These are phyloP conservation scores for Cymbopogon citratus DNA, from an alignment of 176 grass and related monocot genomes.

Conservation along the genomic window DNA sequence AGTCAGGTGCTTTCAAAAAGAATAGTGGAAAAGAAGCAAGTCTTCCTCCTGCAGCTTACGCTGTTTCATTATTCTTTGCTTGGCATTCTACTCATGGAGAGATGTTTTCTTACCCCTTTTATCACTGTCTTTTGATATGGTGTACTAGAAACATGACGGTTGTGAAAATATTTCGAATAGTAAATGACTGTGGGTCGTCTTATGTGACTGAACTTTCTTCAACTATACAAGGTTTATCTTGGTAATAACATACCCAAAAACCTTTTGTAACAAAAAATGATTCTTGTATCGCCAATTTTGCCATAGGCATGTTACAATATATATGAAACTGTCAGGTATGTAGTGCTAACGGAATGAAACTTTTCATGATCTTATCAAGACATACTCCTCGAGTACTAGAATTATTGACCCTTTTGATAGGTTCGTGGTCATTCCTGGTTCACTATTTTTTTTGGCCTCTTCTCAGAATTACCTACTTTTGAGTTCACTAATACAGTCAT, in stretches of 20 bases:
- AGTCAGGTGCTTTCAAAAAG: conserved; percentile 17
- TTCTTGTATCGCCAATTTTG: conserved; percentile 31
- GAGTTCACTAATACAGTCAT: too few relatives aligned
- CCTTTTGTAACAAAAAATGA: conserved; percentile 49
- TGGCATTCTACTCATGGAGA: too few relatives aligned
- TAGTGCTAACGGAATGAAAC: too few relatives aligned
- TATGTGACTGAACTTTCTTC: background rate
- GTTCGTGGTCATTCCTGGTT: too few relatives aligned
- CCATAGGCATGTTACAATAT: background rate
- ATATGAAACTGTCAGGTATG: too few relatives aligned
- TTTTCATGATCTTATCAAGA: too few relatives aligned
- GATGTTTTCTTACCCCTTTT: too few relatives aligned
- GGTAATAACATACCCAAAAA: conserved; percentile 24
- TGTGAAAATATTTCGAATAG: conserved; percentile 14
- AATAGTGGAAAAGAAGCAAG: conserved; percentile 24
- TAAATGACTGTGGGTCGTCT: conserved; percentile 16
- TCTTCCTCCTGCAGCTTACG: conserved; percentile 19
- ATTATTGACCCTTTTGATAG: too few relatives aligned
- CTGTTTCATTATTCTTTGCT: conserved; percentile 2
- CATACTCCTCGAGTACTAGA: too few relatives aligned
- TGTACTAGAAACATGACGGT: background rate
- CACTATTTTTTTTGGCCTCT: too few relatives aligned
- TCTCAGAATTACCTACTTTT: too few relatives aligned
- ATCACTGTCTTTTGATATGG: too few relatives aligned
- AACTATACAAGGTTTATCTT: conserved; percentile 38